These are phyloP conservation scores for Penicillium salamii DNA, from an alignment of 495 filamentous ascomycete species.

Conservation along the genomic window DNA sequence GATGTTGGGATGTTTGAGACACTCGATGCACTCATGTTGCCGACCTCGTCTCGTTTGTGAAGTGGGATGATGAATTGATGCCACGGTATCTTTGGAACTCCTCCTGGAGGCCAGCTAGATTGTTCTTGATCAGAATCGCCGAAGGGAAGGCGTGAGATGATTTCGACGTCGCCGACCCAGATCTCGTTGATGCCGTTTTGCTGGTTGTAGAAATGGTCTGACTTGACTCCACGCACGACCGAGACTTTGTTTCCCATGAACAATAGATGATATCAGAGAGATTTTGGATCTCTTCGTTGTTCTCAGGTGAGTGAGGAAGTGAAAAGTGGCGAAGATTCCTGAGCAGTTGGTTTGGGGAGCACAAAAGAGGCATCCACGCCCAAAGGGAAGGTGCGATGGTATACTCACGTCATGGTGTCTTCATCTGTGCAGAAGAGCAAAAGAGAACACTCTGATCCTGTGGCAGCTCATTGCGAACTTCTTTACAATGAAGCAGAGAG, in stretches of 20 bases:
- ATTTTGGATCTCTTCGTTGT: too few species aligned
- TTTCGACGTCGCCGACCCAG: constrained; percentile 33
- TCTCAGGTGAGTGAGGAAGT: too few species aligned
- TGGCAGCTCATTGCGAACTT: too few species aligned
- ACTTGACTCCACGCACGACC: constrained; percentile 31
- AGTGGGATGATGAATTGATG: constrained; percentile 42
- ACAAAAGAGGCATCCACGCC: too few species aligned
- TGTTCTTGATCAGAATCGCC: constrained; percentile 35
- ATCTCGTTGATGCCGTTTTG: constrained; percentile 42
- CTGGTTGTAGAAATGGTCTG: constrained; percentile 29
- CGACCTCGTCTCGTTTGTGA: constrained; percentile 18
- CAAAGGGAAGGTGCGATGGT: too few species aligned
- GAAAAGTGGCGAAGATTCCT: too few species aligned
- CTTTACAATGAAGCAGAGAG: too few species aligned
- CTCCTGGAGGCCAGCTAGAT: constrained; percentile 28
- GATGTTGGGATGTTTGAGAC: not conserved
- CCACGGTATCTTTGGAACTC: constrained; percentile 40
- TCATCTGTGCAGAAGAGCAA: too few species aligned
- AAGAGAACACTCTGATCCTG: too few species aligned
- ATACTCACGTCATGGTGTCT: too few species aligned
- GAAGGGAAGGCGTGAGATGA: constrained; percentile 40
- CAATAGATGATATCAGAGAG: too few species aligned
- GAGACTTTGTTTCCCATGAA: constrained; percentile 37
- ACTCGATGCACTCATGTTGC: not conserved
- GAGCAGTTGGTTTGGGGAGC: too few species aligned